A percentile compares a stretch with the other conserved stretches of the same genome.
These are phyloP conservation scores for Apodospora peruviana DNA, from an alignment of 495 filamentous ascomycete genomes.

Conservation along the genomic window DNA sequence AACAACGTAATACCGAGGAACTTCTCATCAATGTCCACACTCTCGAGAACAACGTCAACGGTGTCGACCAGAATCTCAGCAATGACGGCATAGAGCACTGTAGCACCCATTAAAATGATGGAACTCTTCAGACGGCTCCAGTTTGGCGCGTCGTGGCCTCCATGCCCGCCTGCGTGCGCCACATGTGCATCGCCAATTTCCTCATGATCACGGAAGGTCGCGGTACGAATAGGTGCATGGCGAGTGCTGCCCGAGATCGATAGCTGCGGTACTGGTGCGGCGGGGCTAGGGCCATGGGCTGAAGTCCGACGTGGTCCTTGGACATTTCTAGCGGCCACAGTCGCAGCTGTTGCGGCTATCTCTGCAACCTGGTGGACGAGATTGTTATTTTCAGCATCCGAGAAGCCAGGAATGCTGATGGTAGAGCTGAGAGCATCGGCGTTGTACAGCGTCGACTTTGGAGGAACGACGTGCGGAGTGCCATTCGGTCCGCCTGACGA, in stretches of 20 bases:
- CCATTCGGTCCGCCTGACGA: slow-evolving; percentile 27
- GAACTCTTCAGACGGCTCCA: slow-evolving; percentile 91
- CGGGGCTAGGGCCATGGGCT: slow-evolving; percentile 12
- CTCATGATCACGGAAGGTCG: slow-evolving; percentile 37
- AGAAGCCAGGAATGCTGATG: slow-evolving; percentile 61
- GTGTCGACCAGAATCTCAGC: slow-evolving; percentile 96
- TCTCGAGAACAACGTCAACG: slow-evolving; percentile 87
- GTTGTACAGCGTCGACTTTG: slow-evolving; percentile 48
- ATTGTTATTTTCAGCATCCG: slow-evolving; percentile 70
- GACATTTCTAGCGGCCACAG: slow-evolving; percentile 77
- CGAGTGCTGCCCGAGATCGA: slow-evolving; percentile 24
- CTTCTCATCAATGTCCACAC: slow-evolving; percentile 91
- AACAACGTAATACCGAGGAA: slow-evolving; percentile 97
- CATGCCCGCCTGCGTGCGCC: slow-evolving; percentile 34
- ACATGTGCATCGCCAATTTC: slow-evolving; percentile 35
- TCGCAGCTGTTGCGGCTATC: slow-evolving; percentile 85
- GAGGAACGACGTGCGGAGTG: slow-evolving; percentile 67
- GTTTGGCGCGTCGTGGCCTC: slow-evolving; percentile 95
- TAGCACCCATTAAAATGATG: slow-evolving; percentile 83
- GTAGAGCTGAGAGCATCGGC: slow-evolving; percentile 29
- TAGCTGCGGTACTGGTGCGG: slow-evolving; percentile 15
- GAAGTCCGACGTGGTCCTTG: slow-evolving; percentile 23
- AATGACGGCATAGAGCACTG: slow-evolving; percentile 88
- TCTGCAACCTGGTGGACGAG: slow-evolving; percentile 81
- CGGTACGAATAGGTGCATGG: slow-evolving; percentile 28